A percentile compares a stretch with the other conserved stretches of the same genome.
Conservation (phyloP, 1,284 basidiomycete species). For the Cryptococcus jaspeensis region DNA sequence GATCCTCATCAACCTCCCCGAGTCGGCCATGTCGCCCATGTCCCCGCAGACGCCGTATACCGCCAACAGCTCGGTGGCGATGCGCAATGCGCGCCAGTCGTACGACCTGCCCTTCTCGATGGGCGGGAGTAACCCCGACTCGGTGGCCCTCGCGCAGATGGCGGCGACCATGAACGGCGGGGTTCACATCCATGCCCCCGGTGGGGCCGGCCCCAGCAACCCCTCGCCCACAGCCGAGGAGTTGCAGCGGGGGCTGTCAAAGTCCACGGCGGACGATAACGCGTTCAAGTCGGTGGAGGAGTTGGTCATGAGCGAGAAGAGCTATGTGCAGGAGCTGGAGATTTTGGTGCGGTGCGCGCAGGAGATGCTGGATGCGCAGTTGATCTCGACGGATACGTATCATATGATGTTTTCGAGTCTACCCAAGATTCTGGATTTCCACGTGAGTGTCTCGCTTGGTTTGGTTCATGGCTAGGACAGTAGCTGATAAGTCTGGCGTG, state of each 20-base stretch:
- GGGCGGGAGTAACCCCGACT: conserved; percentile 32
- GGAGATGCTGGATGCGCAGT: conserved; percentile 73
- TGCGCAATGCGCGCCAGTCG: conserved; percentile 39
- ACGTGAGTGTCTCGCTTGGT: conserved; percentile 53
- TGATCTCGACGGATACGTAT: conserved; percentile 90
- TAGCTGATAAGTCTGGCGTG: neutral
- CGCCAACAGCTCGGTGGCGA: conserved; percentile 37
- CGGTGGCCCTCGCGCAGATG: conserved; percentile 31
- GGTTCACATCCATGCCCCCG: conserved; percentile 24
- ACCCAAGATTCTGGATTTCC: conserved; percentile 94
- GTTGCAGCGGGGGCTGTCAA: conserved; percentile 23
- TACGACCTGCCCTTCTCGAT: conserved; percentile 42
- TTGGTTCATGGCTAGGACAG: neutral
- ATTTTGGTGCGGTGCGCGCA: conserved; percentile 87
- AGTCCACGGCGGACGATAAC: conserved; percentile 32
- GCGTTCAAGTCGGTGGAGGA: conserved; percentile 50
- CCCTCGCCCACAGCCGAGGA: conserved; percentile 19
- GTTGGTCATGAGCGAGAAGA: conserved; percentile 66
- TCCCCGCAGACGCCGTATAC: conserved; percentile 59
- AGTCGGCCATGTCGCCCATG: conserved; percentile 59
- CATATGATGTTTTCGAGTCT: conserved; percentile 94
- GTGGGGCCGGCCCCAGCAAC: conserved; percentile 1
- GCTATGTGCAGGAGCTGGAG: conserved; percentile 97
- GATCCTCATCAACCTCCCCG: conserved; percentile 77
- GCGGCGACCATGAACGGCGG: conserved; percentile 45